Percentiles rank a stretch among this genome's conserved stretches.
These are phyloP conservation scores for Geotrichum klebahnii DNA, from an alignment of 1,139 yeast species.

Conservation along the genomic window DNA sequence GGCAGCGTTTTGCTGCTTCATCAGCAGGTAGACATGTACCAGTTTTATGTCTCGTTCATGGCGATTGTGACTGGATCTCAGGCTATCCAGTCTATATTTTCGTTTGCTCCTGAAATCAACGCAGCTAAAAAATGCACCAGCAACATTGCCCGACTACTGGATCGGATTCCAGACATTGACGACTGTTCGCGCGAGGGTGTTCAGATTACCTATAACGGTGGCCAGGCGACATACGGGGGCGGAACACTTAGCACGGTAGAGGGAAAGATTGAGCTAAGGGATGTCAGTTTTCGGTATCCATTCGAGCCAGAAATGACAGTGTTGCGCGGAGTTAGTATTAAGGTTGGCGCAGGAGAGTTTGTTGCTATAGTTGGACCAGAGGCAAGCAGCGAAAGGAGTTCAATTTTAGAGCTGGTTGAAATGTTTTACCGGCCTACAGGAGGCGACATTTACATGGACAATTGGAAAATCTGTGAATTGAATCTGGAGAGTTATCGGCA, in stretches of 20 bases:
- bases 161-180: constrained; percentile 59
- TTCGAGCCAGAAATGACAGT: constrained; percentile 71
- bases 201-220: constrained; percentile 27
- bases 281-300: constrained; percentile 74
- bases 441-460: constrained; percentile 70
- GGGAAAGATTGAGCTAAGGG: constrained; percentile 59
- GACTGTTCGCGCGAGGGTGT: constrained; percentile 51
- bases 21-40: constrained; percentile 30
- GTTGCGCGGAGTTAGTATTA: constrained; percentile 60
- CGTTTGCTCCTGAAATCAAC: constrained; percentile 75
- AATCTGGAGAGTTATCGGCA: constrained; percentile 69
- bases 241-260: constrained; percentile 34
- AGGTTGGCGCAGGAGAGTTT: constrained; percentile 72
- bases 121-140: constrained; percentile 58
- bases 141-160: constrained; percentile 69
- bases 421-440: constrained; percentile 71
- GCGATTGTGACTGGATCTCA: constrained; percentile 76
- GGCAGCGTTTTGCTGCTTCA: constrained; percentile 37
- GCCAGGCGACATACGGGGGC: constrained; percentile 16
- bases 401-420: constrained; percentile 73
- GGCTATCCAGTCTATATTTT: constrained; percentile 77
- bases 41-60: constrained; percentile 41
- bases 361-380: constrained; percentile 89
- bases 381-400: constrained; percentile 87
- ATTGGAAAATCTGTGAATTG: constrained; percentile 59